These are phyloP conservation scores for Brettanomyces anomalus DNA, from an alignment of 805 yeast species.

Conservation along the genomic window DNA sequence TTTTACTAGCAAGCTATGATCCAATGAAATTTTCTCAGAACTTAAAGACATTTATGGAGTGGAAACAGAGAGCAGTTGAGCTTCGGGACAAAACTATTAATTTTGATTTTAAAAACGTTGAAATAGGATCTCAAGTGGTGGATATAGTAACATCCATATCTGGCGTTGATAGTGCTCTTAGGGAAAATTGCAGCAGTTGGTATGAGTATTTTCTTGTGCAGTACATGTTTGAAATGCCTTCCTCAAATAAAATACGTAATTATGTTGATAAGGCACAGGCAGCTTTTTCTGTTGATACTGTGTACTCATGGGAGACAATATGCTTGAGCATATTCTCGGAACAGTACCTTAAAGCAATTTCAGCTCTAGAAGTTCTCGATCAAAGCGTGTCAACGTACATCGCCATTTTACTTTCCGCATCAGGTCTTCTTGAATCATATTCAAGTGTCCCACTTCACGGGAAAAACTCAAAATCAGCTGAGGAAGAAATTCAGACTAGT, in stretches of 20 bases:
- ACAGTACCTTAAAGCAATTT: constrained; percentile 47
- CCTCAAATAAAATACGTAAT: constrained; percentile 31
- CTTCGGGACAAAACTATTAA: constrained; percentile 33
- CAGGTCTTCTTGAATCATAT: constrained; percentile 44
- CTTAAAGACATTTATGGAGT: constrained; percentile 33
- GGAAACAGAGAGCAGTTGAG: constrained; percentile 44
- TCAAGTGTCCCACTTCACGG: constrained; percentile 8
- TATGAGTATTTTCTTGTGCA: constrained; percentile 45
- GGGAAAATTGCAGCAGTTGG: constrained; percentile 51
- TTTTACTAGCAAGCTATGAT: constrained; percentile 32
- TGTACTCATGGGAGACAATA: constrained; percentile 43
- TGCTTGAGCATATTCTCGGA: constrained; percentile 49
- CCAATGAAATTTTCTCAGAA: constrained; percentile 24
- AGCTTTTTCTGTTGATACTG: constrained; percentile 27
- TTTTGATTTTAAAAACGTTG: constrained; percentile 19
- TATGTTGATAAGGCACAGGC: constrained; percentile 29
- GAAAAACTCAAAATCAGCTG: constrained; percentile 1
- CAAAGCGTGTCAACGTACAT: constrained; percentile 55
- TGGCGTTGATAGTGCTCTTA: constrained; percentile 40
- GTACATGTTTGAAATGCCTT: constrained; percentile 48
- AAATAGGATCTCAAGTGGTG: constrained; percentile 28
- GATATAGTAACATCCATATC: constrained; percentile 36
- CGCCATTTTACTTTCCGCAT: constrained; percentile 54
- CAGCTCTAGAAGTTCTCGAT: constrained; percentile 51
- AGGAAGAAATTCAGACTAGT: constrained; percentile 11